A percentile compares a stretch with the other conserved stretches of the same genome.
Conservation (phyloP, 2,329 filamentous ascomycete genomes). For the Myrmaecium sp. region DNA sequence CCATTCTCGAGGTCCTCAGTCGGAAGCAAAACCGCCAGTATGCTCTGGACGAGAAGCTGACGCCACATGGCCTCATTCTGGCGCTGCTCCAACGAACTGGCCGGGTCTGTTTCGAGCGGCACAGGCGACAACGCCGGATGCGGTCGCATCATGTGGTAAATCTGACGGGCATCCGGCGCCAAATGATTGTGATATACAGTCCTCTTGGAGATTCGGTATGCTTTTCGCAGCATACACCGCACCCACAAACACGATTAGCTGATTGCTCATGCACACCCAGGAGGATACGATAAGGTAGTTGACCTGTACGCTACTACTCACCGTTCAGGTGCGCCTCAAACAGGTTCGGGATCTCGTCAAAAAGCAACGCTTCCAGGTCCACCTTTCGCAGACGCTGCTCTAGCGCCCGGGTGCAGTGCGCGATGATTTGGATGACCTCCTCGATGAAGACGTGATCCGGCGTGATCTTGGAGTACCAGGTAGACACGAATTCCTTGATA, state of each 20-base stretch:
- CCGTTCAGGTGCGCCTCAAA: constrained; percentile 66
- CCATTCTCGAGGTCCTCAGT: constrained; percentile 84
- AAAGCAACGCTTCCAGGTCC: constrained; percentile 63
- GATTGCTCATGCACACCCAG: too few species aligned
- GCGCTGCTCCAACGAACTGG: constrained; percentile 41
- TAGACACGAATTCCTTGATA: constrained; percentile 75
- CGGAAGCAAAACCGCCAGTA: constrained; percentile 69
- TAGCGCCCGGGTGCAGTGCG: constrained; percentile 73
- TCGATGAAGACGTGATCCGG: constrained; percentile 75
- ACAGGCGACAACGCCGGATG: constrained; percentile 67
- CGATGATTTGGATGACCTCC: constrained; percentile 78
- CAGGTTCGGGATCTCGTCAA: constrained; percentile 77
- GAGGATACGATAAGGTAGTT: constrained; percentile 9
- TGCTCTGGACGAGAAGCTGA: constrained; percentile 68
- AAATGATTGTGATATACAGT: constrained; percentile 42
- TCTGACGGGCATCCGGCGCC: constrained; percentile 42
- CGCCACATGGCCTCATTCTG: constrained; percentile 73
- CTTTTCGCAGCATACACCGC: constrained; percentile 26
- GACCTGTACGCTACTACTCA: constrained; percentile 25
- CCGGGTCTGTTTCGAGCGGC: constrained; percentile 38
- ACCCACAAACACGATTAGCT: constrained; percentile 4
- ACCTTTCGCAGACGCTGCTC: constrained; percentile 73
- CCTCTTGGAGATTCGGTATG: constrained; percentile 52
- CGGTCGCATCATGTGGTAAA: constrained; percentile 74
- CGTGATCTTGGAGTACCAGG: constrained; percentile 88